Percentiles rank a stretch among this genome's conserved stretches.
Conservation (phyloP, 352 stramenopile species). For the Aphanomyces stellatus region DNA sequence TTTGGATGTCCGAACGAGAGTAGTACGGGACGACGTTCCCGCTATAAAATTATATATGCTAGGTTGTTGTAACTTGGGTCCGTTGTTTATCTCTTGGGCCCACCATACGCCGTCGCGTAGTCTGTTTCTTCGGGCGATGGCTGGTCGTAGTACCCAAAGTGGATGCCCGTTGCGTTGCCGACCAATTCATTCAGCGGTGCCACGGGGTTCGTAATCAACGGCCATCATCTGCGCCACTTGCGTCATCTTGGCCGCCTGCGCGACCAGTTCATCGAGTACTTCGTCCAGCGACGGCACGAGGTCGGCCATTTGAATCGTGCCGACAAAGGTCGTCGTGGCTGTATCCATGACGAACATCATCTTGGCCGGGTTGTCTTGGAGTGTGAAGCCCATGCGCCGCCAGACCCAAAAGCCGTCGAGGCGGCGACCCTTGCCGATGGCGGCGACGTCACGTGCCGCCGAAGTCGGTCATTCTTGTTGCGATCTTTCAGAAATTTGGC, state of each 20-base stretch:
- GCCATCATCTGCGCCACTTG: background rate
- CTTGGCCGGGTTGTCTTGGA: background rate
- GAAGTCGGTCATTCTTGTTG: background rate
- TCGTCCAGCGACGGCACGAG: background rate
- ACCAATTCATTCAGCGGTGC: background rate
- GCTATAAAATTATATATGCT: no score
- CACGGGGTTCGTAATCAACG: background rate
- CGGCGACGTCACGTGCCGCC: background rate
- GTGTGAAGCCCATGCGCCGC: background rate
- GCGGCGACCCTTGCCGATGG: background rate
- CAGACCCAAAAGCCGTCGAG: background rate
- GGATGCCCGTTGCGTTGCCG: background rate
- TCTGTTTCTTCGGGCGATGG: no score
- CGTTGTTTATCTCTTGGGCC: no score
- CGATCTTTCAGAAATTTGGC: background rate
- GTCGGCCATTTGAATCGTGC: background rate
- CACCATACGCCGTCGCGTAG: no score
- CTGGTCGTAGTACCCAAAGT: background rate
- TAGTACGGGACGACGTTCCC: no score
- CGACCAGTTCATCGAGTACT: background rate
- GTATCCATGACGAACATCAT: background rate
- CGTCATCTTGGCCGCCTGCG: background rate
- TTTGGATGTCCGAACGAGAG: no score
- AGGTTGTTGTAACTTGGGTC: no score
- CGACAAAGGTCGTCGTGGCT: background rate